Evolutionary conservation across 2,329 filamentous ascomycete species (phyloP), one percentile per base, ranked within the genome.

Genomic region (Amesomyces nigricolor): DNA sequence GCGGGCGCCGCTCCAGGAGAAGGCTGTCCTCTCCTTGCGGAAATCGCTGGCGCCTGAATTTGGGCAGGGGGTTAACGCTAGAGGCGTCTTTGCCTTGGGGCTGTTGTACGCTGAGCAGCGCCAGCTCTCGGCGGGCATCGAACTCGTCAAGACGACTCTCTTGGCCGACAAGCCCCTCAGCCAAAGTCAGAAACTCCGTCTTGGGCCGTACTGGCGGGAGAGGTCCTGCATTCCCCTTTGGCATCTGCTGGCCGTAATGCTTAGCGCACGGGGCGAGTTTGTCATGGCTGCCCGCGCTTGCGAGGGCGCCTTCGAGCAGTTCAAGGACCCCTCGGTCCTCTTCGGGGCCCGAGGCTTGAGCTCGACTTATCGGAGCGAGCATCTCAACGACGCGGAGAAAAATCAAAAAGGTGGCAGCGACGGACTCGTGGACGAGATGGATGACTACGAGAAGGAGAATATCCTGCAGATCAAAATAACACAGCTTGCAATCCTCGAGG

Each of bases 401-500:
- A 65, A 66, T 17, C 72, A 73, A 45, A 72, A 69, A 47, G 47
- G 62, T 14, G 53, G 54, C 17, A 26, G 22, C 22, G 65, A 66
- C 60, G 83, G 85, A 3, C 67, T 89, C 46, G 79, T 95, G 0
- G 87, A 92, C 61, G 83, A 88, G 44, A 89, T 96, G 83, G 87
- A 90, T 59, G 82, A 85, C 56, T 82, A 84, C 26, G 91, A 97
- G 67, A 95, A 91, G 67, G 89, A 91, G 69, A 82, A 83, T 47
- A 86, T 99, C 42, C 73, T 99, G n/a, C 89, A 97, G 70, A 85
- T 96, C 58, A 95, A 95, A 70, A 95, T 97, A 82, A 96, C 92
- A 10, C 91, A 97, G 66, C 76, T 99, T 57, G 81, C 88, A 4
- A 79, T 99, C 17, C 72, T 94, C 3, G 92, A 97, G 70, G 74